Conservation (phyloP, 345 rosid species). For the Linum usitatissimum region DNA sequence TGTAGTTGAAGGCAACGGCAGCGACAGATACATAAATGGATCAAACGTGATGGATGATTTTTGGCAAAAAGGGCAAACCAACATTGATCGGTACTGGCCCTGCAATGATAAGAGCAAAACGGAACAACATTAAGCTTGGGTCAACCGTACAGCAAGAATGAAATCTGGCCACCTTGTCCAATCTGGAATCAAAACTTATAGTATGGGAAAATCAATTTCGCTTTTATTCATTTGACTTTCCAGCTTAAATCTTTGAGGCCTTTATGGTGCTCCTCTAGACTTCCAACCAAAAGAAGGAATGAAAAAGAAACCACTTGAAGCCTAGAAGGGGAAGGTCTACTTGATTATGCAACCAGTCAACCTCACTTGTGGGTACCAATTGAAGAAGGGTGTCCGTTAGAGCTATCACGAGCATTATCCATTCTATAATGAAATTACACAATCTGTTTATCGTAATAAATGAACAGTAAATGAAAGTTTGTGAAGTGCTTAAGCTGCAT, state of each 20-base stretch:
- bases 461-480: background rate
- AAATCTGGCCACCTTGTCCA: background rate
- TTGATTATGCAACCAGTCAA: too few species aligned
- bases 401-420: too few species aligned
- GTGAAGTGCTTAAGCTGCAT: background rate
- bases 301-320: too few species aligned
- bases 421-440: too few species aligned
- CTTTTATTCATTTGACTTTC: background rate
- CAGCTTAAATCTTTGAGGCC: background rate
- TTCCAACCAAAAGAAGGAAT: too few species aligned
- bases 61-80: conserved; percentile 13
- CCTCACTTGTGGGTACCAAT: too few species aligned
- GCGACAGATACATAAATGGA: conserved; percentile 20
- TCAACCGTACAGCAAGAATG: background rate
- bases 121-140: background rate
- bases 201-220: background rate
- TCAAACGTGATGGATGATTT: conserved; percentile 19
- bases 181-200: too few species aligned
- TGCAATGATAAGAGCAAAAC: conserved; percentile 2
- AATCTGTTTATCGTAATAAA: background rate
- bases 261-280: too few species aligned
- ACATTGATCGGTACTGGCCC: conserved; percentile 21
- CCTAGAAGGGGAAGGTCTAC: too few species aligned
- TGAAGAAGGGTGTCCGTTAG: too few species aligned
- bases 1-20: conserved; percentile 19